These are phyloP conservation scores for Rhypophila decipiens DNA, from an alignment of 495 filamentous ascomycete genomes.

Conservation along the genomic window DNA sequence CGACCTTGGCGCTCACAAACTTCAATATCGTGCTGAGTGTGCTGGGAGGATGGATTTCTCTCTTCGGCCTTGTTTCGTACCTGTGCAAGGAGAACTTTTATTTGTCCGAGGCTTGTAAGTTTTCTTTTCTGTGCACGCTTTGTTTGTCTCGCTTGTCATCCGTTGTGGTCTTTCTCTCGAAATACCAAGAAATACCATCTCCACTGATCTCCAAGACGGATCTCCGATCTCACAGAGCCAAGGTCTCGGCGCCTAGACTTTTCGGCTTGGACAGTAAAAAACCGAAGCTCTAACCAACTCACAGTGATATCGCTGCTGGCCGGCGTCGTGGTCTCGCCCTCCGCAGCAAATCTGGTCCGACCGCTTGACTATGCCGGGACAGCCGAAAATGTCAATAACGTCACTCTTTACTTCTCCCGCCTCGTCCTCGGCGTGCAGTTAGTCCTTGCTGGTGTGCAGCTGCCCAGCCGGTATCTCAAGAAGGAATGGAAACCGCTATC, in stretches of 20 bases:
- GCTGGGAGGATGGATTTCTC: conserved; percentile 78
- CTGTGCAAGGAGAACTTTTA: conserved; percentile 87
- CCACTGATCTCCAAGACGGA: background rate
- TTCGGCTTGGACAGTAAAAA: too few relatives aligned
- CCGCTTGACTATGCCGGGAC: conserved; percentile 72
- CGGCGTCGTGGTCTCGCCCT: conserved; percentile 71
- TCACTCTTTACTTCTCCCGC: conserved; percentile 75
- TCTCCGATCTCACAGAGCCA: too few relatives aligned
- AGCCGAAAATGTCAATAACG: conserved; percentile 28
- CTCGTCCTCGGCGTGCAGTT: conserved; percentile 89
- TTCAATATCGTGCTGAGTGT: conserved; percentile 86
- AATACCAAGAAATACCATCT: too few relatives aligned
- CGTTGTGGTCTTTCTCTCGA: too few relatives aligned
- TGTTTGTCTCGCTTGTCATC: too few relatives aligned
- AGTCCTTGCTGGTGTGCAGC: conserved; percentile 80
- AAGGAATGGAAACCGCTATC: conserved; percentile 74
- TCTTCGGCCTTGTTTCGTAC: conserved; percentile 86
- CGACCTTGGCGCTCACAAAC: conserved; percentile 67
- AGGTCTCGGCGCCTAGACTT: background rate
- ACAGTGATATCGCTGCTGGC: conserved; percentile 78
- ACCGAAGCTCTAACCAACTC: too few relatives aligned
- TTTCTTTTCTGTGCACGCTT: too few relatives aligned
- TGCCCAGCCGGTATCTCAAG: conserved; percentile 79
- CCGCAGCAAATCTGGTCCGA: conserved; percentile 68
- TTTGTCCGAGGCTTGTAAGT: conserved; percentile 75